Conservation (phyloP, 176 grass and related monocot genomes). For the Elymus sibiricus region DNA sequence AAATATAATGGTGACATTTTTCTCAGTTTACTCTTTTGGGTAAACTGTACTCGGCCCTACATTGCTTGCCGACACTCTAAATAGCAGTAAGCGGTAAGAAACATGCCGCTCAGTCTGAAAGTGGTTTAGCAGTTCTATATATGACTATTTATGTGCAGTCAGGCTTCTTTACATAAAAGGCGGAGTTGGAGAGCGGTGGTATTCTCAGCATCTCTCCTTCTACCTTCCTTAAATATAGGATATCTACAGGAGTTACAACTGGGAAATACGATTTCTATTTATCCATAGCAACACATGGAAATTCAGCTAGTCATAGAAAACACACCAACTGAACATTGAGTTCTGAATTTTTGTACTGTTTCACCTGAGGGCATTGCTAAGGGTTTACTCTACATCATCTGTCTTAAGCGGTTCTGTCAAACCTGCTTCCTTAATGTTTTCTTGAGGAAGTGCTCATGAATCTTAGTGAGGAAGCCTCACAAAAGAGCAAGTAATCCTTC, state of each 20-base stretch:
- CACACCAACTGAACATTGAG: neutral
- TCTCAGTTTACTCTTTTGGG: conserved; percentile 5
- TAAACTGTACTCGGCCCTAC: neutral
- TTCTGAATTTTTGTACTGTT: neutral
- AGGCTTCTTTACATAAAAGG: neutral
- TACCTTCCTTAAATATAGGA: neutral
- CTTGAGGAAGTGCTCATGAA: neutral
- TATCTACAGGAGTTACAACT: neutral
- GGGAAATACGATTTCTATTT: neutral
- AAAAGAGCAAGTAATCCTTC: conserved; percentile 2
- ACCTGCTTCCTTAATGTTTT: neutral
- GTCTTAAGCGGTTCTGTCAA: neutral
- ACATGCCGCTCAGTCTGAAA: neutral
- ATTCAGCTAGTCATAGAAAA: neutral
- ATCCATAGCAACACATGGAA: neutral
- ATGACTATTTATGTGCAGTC: neutral
- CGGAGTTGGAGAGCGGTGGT: neutral
- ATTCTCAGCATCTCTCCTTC: neutral
- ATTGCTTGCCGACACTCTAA: neutral
- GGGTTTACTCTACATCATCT: neutral
- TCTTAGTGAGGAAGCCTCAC: neutral
- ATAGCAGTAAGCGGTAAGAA: neutral
- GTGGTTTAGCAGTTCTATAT: neutral
- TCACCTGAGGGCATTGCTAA: neutral
- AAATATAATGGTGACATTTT: conserved; percentile 5